These are phyloP conservation scores for Chalciporus piperatus DNA, from an alignment of 768 basidiomycete species.

Conservation along the genomic window DNA sequence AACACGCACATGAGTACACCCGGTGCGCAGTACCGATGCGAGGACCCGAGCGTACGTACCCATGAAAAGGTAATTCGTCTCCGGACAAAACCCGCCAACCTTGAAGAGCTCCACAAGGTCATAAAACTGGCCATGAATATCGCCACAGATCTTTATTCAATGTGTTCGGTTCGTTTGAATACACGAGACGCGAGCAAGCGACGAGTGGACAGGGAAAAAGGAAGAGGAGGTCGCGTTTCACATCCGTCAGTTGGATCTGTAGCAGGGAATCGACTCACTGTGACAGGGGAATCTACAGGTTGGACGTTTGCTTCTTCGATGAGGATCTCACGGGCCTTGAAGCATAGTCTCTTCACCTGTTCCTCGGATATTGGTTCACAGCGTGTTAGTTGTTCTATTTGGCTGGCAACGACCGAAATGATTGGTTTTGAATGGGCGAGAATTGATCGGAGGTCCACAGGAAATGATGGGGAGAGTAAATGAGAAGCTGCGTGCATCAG, in stretches of 20 bases:
- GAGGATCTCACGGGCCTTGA: constrained; percentile 94
- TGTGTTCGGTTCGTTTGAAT: neutral
- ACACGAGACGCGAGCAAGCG: neutral
- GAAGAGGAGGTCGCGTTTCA: neutral
- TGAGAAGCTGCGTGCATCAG: constrained; percentile 26
- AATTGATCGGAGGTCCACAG: constrained; percentile 25
- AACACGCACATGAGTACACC: constrained; percentile 8
- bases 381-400: constrained; percentile 90
- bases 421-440: constrained; percentile 10
- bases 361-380: constrained; percentile 96
- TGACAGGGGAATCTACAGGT: constrained; percentile 92
- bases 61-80: constrained; percentile 97
- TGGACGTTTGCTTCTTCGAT: constrained; percentile 99
- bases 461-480: constrained; percentile 19
- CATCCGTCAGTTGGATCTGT: constrained; percentile 7
- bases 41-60: constrained; percentile 45
- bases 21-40: constrained; percentile 4
- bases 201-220: constrained; percentile 4
- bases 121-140: constrained; percentile 97
- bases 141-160: constrained; percentile 73
- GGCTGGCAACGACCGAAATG: constrained; percentile 47
- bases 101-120: constrained; percentile 95
- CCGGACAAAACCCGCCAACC: constrained; percentile 88
- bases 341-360: constrained; percentile 91
- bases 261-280: constrained; percentile 50